A percentile compares a stretch with the other conserved stretches of the same genome.
These are phyloP conservation scores for Teunomyces lycoperdinae DNA, from an alignment of 805 yeast species.

Conservation along the genomic window DNA sequence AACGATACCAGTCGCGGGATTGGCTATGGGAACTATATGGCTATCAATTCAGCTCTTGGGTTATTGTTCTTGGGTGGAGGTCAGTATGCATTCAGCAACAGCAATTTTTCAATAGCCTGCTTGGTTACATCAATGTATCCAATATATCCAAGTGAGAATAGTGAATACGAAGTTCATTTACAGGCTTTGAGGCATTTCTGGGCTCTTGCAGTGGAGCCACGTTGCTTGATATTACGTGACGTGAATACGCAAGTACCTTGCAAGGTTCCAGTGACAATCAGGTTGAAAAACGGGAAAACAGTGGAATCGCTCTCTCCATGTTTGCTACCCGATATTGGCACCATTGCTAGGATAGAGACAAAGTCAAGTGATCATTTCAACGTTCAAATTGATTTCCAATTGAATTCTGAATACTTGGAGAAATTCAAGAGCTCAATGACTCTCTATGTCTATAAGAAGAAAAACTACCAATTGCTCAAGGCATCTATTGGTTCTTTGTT, in stretches of 20 bases:
- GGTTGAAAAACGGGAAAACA: slow-evolving; percentile 35
- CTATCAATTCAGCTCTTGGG: slow-evolving; percentile 80
- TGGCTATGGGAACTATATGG: slow-evolving; percentile 71
- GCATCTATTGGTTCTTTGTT: slow-evolving; percentile 31
- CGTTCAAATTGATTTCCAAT: slow-evolving; percentile 42
- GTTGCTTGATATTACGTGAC: slow-evolving; percentile 79
- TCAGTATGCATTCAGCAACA: slow-evolving; percentile 71
- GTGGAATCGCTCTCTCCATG: slow-evolving; percentile 55
- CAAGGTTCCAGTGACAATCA: slow-evolving; percentile 42
- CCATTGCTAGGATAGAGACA: slow-evolving; percentile 48
- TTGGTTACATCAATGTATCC: slow-evolving; percentile 79
- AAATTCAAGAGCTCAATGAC: slow-evolving; percentile 45
- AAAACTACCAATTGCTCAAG: slow-evolving; percentile 37
- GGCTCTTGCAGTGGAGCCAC: slow-evolving; percentile 77
- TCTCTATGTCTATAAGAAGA: slow-evolving; percentile 49
- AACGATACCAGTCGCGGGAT: slow-evolving; percentile 48
- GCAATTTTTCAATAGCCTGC: slow-evolving; percentile 64
- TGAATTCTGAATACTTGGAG: slow-evolving; percentile 41
- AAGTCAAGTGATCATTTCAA: slow-evolving; percentile 51
- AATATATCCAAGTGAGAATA: slow-evolving; percentile 49
- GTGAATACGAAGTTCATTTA: slow-evolving; percentile 57
- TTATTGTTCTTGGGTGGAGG: slow-evolving; percentile 90
- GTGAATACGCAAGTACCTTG: slow-evolving; percentile 58
- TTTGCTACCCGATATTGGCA: slow-evolving; percentile 58
- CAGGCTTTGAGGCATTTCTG: slow-evolving; percentile 90